phyloP scores from a whole-genome alignment of 371 early-diverging fungal species.

The Mucor racemosus region DNA sequence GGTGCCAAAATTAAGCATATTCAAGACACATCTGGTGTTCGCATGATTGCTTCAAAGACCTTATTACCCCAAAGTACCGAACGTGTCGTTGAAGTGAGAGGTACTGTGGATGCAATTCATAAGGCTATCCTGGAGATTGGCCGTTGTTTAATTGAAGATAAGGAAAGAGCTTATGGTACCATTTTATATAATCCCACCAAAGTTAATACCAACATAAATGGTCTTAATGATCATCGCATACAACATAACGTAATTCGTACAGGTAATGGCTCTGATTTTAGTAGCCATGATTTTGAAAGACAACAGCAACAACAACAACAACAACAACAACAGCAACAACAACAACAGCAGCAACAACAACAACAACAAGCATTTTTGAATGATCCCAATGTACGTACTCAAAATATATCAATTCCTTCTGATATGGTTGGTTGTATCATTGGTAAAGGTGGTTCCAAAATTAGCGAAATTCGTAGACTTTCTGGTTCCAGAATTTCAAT shows the following conservation, averaged over 20 bases:
- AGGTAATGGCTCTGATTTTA: conserved; percentile 54
- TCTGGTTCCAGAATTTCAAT: conserved; percentile 89
- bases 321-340: conserved; percentile 15
- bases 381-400: conserved; percentile 55
- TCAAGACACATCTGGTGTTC: conserved; percentile 81
- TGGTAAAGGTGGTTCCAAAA: conserved; percentile 89
- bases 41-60: conserved; percentile 84
- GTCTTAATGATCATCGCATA: neutral
- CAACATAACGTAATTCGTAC: conserved; percentile 53
- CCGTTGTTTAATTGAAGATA: conserved; percentile 51
- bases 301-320: neutral
- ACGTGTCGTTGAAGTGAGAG: conserved; percentile 85
- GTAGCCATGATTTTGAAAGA: conserved; percentile 1
- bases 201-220: neutral
- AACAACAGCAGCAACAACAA: neutral
- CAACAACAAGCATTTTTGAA: neutral
- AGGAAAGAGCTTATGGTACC: conserved; percentile 54
- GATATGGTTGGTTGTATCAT: conserved; percentile 96
- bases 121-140: conserved; percentile 76
- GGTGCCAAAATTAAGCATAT: conserved; percentile 89
- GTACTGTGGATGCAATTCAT: conserved; percentile 71
- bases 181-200: conserved; percentile 55
- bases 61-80: conserved; percentile 89
- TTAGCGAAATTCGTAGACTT: conserved; percentile 87
- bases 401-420: conserved; percentile 87